phyloP scores from a whole-genome alignment of 805 yeast species.

The Wickerhamiella brachini region DNA sequence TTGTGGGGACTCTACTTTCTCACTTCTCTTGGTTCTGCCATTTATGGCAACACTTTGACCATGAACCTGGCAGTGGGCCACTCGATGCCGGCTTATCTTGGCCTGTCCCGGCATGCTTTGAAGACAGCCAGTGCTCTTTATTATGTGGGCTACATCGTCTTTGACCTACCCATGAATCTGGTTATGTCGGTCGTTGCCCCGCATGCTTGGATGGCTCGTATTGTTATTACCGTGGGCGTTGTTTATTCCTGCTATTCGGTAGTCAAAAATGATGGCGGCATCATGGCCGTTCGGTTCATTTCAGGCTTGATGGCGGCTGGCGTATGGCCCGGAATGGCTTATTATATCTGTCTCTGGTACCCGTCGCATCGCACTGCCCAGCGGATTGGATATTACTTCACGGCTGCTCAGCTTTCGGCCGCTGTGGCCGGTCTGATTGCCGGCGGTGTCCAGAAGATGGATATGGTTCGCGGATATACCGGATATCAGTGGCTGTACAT shows the following conservation, averaged over 20 bases:
- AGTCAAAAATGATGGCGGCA: slow-evolving; percentile 39
- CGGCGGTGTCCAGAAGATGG: slow-evolving; percentile 81
- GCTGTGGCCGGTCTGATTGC: slow-evolving; percentile 79
- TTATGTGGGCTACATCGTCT: slow-evolving; percentile 70
- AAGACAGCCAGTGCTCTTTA: slow-evolving; percentile 69
- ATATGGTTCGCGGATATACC: slow-evolving; percentile 49
- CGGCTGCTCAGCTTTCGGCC: slow-evolving; percentile 85
- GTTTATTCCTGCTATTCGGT: slow-evolving; percentile 65
- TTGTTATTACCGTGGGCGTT: slow-evolving; percentile 61
- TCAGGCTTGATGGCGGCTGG: slow-evolving; percentile 75
- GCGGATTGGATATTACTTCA: slow-evolving; percentile 76
- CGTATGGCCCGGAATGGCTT: slow-evolving; percentile 83
- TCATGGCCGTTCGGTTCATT: slow-evolving; percentile 57
- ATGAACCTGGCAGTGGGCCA: slow-evolving; percentile 56
- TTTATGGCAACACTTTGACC: slow-evolving; percentile 67
- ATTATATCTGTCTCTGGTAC: slow-evolving; percentile 73
- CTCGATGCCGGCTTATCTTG: slow-evolving; percentile 40
- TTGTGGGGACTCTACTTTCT: slow-evolving; percentile 68
- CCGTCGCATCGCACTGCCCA: slow-evolving; percentile 64
- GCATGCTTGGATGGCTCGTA: slow-evolving; percentile 72
- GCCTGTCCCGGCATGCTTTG: slow-evolving; percentile 40
- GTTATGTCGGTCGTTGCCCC: slow-evolving; percentile 75
- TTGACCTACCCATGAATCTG: slow-evolving; percentile 81
- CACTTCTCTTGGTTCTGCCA: slow-evolving; percentile 63
- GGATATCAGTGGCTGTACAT: slow-evolving; percentile 86